Evolutionary conservation across 805 yeast species (phyloP).

Genomic region (Sugiyamaella americana): DNA sequence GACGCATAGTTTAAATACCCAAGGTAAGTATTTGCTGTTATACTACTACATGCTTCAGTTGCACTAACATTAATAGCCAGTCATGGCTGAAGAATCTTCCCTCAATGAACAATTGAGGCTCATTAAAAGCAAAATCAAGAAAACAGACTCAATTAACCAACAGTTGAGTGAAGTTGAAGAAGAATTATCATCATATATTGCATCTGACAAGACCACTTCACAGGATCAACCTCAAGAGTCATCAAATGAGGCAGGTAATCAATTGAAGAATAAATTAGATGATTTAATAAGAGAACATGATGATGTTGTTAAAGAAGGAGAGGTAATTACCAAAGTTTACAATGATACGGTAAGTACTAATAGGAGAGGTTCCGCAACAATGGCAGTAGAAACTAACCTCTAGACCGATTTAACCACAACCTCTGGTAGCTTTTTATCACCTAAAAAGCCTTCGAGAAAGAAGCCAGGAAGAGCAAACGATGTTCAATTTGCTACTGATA

Average conservation of each 20-base stretch:
- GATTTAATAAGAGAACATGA: slow-evolving; percentile 10
- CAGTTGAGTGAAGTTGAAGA: slow-evolving; percentile 8
- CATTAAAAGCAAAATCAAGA: slow-evolving; percentile 6
- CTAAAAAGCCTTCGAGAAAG: slow-evolving; percentile 4
- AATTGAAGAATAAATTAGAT: slow-evolving; percentile 6
- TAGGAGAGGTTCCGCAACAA: neutral
- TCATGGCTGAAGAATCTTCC: neutral
- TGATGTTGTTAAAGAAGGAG: slow-evolving; percentile 6
- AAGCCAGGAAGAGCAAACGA: slow-evolving; percentile 17
- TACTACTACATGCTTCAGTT: no score
- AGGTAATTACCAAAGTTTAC: neutral
- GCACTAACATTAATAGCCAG: neutral
- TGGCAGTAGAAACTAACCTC: neutral
- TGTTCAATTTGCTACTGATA: slow-evolving; percentile 29
- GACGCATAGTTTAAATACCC: no score
- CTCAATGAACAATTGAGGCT: slow-evolving; percentile 4
- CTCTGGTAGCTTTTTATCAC: slow-evolving; percentile 7
- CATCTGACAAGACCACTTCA: neutral
- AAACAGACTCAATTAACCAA: slow-evolving; percentile 7
- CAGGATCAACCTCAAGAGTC: neutral
- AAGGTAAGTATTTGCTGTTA: no score
- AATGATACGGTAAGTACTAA: neutral
- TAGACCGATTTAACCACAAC: neutral
- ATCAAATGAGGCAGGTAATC: neutral
- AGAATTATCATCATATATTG: slow-evolving; percentile 3